Conservation (phyloP, 495 filamentous ascomycete species). For the Cudoniella acicularis region DNA sequence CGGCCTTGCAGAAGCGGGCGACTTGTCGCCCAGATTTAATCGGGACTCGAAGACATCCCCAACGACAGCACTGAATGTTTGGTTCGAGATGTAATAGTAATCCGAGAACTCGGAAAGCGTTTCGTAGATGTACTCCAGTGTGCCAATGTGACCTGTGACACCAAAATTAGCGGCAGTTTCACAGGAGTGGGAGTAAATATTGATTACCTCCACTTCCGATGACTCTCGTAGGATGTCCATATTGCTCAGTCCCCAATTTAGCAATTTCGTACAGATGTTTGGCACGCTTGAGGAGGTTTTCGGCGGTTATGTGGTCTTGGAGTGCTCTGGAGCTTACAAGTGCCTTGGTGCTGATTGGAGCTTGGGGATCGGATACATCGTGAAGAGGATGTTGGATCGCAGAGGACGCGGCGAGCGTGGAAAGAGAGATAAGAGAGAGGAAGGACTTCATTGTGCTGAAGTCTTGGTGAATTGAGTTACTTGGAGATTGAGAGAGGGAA, state of each 20-base stretch:
- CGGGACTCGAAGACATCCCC: conserved; percentile 55
- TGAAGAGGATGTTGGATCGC: conserved; percentile 16
- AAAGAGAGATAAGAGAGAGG: conserved; percentile 9
- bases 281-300: conserved; percentile 49
- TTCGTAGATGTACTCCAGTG: conserved; percentile 57
- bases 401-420: conserved; percentile 11
- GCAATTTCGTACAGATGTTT: conserved; percentile 55
- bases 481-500: too few relatives aligned
- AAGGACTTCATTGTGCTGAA: conserved; percentile 3
- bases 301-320: conserved; percentile 48
- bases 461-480: background rate
- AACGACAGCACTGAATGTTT: conserved; percentile 55
- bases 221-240: conserved; percentile 59
- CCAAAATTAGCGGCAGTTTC: conserved; percentile 9
- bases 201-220: conserved; percentile 55
- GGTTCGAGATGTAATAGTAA: conserved; percentile 56
- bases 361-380: conserved; percentile 4
- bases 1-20: conserved; percentile 45
- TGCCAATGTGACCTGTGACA: conserved; percentile 49
- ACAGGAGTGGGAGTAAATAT: conserved; percentile 1
- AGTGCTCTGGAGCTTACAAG: conserved; percentile 47
- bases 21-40: conserved; percentile 48
- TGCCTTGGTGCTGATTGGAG: conserved; percentile 9
- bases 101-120: conserved; percentile 44
- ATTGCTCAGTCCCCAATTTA: conserved; percentile 47